These are phyloP conservation scores for Aspergillus fructus DNA, from an alignment of 2,329 filamentous ascomycete genomes.

Conservation along the genomic window DNA sequence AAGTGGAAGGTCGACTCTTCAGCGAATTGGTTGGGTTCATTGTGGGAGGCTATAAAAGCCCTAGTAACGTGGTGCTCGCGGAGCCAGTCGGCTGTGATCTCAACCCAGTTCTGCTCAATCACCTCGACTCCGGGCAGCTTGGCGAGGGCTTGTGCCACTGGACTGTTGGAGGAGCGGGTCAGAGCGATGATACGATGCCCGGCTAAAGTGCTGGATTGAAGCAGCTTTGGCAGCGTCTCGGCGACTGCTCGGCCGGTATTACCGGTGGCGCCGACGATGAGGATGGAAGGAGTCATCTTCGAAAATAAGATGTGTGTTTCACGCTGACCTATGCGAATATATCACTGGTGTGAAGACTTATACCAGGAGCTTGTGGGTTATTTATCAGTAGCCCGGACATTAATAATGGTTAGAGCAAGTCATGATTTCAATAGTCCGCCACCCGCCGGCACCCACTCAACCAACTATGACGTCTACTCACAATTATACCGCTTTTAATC, in stretches of 20 bases:
- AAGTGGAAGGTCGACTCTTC: constrained; percentile 42
- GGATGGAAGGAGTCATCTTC: no score
- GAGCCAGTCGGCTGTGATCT: constrained; percentile 43
- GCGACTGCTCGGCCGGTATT: constrained; percentile 36
- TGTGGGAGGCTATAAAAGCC: constrained; percentile 43
- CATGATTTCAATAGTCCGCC: no score
- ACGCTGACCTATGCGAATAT: no score
- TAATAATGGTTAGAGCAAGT: no score
- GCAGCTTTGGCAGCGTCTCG: constrained; percentile 25
- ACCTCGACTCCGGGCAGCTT: constrained; percentile 36
- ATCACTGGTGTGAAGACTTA: no score
- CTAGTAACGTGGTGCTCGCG: constrained; percentile 34
- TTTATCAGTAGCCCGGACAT: no score
- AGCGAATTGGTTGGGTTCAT: constrained; percentile 38
- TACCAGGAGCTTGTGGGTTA: no score
- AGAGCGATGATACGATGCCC: constrained; percentile 30
- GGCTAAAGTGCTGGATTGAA: constrained; percentile 18
- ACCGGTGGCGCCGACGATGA: constrained; percentile 40
- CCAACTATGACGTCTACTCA: no score
- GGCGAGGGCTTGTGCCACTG: constrained; percentile 26
- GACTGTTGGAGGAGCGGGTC: constrained; percentile 28
- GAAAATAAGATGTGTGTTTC: no score
- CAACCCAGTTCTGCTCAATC: constrained; percentile 36
- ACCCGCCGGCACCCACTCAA: no score
- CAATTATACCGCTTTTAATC: no score